Evolutionary conservation across 2,329 filamentous ascomycete genomes (phyloP), one percentile per base, ranked within the genome.

Genomic region (Stagonosporopsis vannaccii): DNA sequence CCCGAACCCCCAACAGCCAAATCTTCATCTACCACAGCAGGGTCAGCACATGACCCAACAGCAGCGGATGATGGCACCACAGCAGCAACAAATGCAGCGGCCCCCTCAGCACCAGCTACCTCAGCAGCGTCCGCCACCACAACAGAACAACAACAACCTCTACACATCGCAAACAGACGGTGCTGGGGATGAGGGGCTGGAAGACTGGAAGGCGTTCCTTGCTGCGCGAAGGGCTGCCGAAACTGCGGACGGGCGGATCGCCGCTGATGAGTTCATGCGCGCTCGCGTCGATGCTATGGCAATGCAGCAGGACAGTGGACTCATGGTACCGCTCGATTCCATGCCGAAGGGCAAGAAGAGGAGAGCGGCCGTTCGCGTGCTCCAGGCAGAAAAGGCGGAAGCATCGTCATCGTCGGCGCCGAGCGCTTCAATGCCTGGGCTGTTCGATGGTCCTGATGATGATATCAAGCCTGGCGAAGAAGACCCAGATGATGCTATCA

Each of bases 401-500:
- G 61, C 62, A 37, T 68, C 68, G 36, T 63, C 63, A 15, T 62
- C 62, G 37, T 22, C 36, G 6, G 43, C 25, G 8, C 53, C 47
- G n/a, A 43, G 47, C 19, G 48, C 37, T 6, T 51, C 48, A 39
- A 45, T 57, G 22, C 62, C 67, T 22, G 60, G 54, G 11, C 75
- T 80, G 12, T 74, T 82, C 26, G 84, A 87, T 65, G 90, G 88
- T 4, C 33, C 36, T 22, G 74, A 75, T 20, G 85, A 86, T 20
- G 81, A 85, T 6, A 86, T 87, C 40, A 85, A 85, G 40, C 61
- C 61, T 17, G 73, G 78, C 13, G 78, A 81, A 37, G 76, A 77
- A 41, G 75, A 78, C 12, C 93, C 97, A 62, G 94, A 97, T 63
- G 93, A 99, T 75, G 95, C 94, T 1, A 99, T 99, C 79, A 99